Evolutionary conservation across 768 basidiomycete species (phyloP).

Genomic region (Mycena pura): DNA sequence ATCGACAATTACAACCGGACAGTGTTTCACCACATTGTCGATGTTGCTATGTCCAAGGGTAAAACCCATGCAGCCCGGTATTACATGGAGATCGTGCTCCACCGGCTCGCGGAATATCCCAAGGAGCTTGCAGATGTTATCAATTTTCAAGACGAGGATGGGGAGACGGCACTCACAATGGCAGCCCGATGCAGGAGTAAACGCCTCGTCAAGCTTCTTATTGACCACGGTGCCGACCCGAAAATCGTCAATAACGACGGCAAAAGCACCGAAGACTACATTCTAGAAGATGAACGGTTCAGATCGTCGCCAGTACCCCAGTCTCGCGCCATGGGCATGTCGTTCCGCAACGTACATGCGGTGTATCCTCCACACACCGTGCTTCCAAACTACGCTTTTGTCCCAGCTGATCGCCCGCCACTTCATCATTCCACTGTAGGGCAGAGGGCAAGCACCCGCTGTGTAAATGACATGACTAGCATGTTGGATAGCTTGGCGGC

Average conservation of each 20-base stretch:
- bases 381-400: conserved; percentile 49
- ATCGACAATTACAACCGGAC: conserved; percentile 98
- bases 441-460: conserved; percentile 85
- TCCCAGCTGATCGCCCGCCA: conserved; percentile 65
- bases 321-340: conserved; percentile 70
- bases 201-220: conserved; percentile 91
- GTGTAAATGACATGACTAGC: conserved; percentile 82
- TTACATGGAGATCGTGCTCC: conserved; percentile 97
- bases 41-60: conserved; percentile 96
- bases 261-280: conserved; percentile 98
- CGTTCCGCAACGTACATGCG: conserved; percentile 74
- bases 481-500: conserved; percentile 89
- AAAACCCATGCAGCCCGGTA: conserved; percentile 98
- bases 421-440: conserved; percentile 87
- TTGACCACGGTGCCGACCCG: conserved; percentile 96
- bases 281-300: conserved; percentile 97
- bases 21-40: conserved; percentile 97
- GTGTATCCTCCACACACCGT: conserved; percentile 57
- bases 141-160: conserved; percentile 99
- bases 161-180: conserved; percentile 96
- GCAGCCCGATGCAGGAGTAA: conserved; percentile 96
- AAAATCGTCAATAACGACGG: conserved; percentile 94
- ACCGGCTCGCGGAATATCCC: conserved; percentile 88
- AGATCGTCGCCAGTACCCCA: conserved; percentile 86
- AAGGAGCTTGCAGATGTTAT: conserved; percentile 97